Evolutionary conservation across 1,284 basidiomycete genomes (phyloP), one percentile per base, ranked within the genome.

Genomic region (Cystobasidium slooffiae): DNA sequence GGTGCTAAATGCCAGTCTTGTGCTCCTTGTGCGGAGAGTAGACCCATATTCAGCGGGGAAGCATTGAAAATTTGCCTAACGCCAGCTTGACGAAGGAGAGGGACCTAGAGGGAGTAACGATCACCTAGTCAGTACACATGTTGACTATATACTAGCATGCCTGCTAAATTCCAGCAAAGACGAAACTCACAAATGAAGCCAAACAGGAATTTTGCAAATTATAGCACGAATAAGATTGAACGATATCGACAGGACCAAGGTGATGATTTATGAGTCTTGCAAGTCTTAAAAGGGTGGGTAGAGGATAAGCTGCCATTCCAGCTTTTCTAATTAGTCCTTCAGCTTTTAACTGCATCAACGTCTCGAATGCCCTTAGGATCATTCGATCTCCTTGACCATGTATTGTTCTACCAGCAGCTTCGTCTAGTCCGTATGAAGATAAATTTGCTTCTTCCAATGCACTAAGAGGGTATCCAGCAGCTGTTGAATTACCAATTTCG

Each of bases 31-130:
- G 86, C 84, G 0, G 90, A 90, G 51, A 99, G 86, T 0, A 97
- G 86, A 0, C 92, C 93, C 95, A 98, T 98, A 78, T 88, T 90
- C 67, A 98, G 86, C 2, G 96, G 96, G 0, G 93, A 94, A 5
- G 94, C 96, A 44, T 90, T 88, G 61, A 96, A 79, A 46, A 98
- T 84, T 75, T 92, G 88, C 65, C 86, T 83, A 0, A 92, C 92
- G 37, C 89, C 88, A 9, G 78, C 61, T 12, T 83, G 81, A 68
- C 84, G 83, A 75, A 97, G 86, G 47, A 87, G 86, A 6, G 86
- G 84, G 31, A 87, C 85, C 56, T 67, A 31, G 10, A 22, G 6
- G 9, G 4, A 20, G 39, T 39, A 43, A 39, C 6, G n/a, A 49
- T 12, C 20, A 24, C 44, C n/a, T 6, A 47, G n/a, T 9, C 24